Evolutionary conservation across 345 rosid genomes (phyloP).

Genomic region (Aquilaria sinensis): DNA sequence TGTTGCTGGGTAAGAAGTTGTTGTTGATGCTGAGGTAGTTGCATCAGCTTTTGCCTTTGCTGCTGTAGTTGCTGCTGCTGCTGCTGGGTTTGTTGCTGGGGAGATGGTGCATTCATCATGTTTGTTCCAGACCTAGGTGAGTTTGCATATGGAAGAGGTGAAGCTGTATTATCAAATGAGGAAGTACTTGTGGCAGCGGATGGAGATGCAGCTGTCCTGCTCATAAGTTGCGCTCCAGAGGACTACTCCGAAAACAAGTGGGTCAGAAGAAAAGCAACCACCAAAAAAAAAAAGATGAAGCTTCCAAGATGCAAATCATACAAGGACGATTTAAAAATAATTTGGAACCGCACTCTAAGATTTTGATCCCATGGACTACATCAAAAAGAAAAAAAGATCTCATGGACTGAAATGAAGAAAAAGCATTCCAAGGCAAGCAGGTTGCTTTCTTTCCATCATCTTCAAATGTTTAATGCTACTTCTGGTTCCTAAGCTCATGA

Average conservation of each 20-base stretch:
- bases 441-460: too few relatives aligned
- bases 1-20: conserved; percentile 76
- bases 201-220: conserved; percentile 91
- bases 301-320: too few relatives aligned
- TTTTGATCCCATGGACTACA: too few relatives aligned
- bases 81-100: conserved; percentile 70
- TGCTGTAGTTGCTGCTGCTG: conserved; percentile 60
- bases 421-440: too few relatives aligned
- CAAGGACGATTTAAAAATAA: not conserved
- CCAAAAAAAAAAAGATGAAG: not conserved
- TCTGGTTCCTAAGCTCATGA: too few relatives aligned
- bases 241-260: conserved; percentile 24
- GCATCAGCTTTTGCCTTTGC: conserved; percentile 67
- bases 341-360: not conserved
- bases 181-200: conserved; percentile 42
- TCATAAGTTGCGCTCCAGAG: conserved; percentile 67
- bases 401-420: too few relatives aligned
- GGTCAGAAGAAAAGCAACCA: conserved; percentile 12
- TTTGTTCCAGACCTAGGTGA: conserved; percentile 79
- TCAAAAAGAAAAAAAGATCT: too few relatives aligned
- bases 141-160: conserved; percentile 84
- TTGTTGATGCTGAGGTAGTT: conserved; percentile 73
- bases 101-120: conserved; percentile 81
- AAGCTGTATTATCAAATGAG: conserved; percentile 66
- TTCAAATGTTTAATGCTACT: too few relatives aligned